phyloP scores from a whole-genome alignment of 2,329 filamentous ascomycete genomes.

The Epichloe bromicola region DNA sequence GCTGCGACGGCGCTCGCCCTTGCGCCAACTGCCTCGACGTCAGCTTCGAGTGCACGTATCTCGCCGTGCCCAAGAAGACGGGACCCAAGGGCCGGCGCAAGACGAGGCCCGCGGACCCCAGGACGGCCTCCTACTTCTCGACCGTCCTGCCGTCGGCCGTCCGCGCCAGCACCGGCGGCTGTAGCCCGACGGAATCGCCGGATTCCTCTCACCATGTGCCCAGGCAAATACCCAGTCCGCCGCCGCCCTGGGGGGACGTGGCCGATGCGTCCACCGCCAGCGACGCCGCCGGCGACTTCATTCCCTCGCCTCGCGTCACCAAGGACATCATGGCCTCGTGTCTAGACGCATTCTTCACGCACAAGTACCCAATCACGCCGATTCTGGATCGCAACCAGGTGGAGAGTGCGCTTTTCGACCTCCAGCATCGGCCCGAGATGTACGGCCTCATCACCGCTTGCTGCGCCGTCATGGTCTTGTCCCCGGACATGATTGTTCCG shows the following conservation, averaged over 20 bases:
- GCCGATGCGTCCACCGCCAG: constrained; percentile 4
- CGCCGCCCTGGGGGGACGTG: not conserved
- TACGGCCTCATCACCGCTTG: constrained; percentile 16
- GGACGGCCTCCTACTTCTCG: constrained; percentile 2
- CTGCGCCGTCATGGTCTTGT: constrained; percentile 17
- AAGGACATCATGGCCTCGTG: constrained; percentile 12
- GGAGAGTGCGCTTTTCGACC: constrained; percentile 7
- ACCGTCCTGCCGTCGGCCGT: not conserved
- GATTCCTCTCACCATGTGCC: not conserved
- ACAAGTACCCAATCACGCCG: constrained; percentile 22
- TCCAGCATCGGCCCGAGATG: constrained; percentile 9
- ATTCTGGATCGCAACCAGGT: constrained; percentile 15
- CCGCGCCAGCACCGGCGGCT: not conserved
- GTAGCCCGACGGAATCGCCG: not conserved
- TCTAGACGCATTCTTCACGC: constrained; percentile 19
- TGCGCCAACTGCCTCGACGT: constrained; percentile 15
- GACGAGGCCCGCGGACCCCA: not conserved
- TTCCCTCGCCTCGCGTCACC: constrained; percentile 1
- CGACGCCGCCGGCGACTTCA: constrained; percentile 2
- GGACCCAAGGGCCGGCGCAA: constrained; percentile 14
- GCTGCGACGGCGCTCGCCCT: constrained; percentile 16
- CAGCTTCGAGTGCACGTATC: constrained; percentile 14
- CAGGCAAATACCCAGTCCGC: not conserved
- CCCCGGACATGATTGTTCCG: constrained; percentile 14
- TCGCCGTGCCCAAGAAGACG: constrained; percentile 19